Base-by-base conservation (phyloP, 345 rosid species). In the Salix exigua region DNA sequence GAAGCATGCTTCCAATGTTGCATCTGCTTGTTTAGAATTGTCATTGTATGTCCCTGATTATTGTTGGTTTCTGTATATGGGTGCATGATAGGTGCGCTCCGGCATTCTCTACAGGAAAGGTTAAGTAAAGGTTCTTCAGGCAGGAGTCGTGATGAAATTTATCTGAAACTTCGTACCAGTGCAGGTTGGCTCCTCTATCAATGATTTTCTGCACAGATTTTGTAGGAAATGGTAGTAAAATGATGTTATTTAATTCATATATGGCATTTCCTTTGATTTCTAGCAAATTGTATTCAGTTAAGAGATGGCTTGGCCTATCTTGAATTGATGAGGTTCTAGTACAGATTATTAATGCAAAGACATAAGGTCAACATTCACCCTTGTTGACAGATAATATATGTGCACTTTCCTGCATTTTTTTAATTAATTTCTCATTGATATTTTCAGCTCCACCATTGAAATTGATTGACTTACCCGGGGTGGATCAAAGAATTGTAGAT, bases 401-500 rank as follows among this genome's bases (percentile, higher is more conserved):
- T 58, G 63, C 46, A 17, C 13, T 66, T 31, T 35, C 69, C 12
- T 17, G 25, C 31, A 13, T 40, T 35, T 68, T 30, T 14, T 38
- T 60, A n/a, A 58, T 26, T 65, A 53, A 40, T 16, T 67, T 40
- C 19, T 60, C 33, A 62, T 21, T 37, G 33, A 31, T 76, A 26
- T 81, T 48, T 83, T 61, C 92, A 96, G 99, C 99, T 78, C 99
- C 99, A 42, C 91, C 99, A 23, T 75, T 96, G 78, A 96, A 96
- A 87, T 84, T 96, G 88, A 79, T 90, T 73, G 99, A 96, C 84
- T 88, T 96, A 82, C 99, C 99, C 64, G 99, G 99, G 84, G 82
- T 94, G 85, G 99, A 96, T 84, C 99, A 94, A 88, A 89, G 97
- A 81, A 88, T 90, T 78, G 86, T 93, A 86, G 97, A 91, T 66